Conservation (phyloP, 2,329 filamentous ascomycete species). For the Ceratocystiopsis sp. region DNA sequence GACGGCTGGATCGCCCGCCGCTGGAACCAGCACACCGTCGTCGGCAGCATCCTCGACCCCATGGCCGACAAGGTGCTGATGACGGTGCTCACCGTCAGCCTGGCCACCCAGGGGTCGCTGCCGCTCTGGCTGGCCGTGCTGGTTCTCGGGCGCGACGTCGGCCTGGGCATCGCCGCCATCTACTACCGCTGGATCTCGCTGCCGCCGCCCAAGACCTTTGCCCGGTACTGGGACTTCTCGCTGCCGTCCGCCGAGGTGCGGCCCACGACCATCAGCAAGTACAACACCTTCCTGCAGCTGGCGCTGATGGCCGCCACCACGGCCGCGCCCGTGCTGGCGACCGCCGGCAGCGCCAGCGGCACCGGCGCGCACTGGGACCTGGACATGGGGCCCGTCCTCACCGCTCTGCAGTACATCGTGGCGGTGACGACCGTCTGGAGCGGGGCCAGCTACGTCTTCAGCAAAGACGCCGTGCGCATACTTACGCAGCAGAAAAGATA, state of each 20-base stretch:
- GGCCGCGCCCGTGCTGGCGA: constrained; percentile 51
- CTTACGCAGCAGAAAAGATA: constrained; percentile 24
- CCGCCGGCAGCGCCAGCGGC: background rate
- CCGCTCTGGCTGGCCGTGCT: constrained; percentile 81
- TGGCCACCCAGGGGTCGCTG: constrained; percentile 68
- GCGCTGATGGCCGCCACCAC: constrained; percentile 73
- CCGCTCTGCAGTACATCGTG: constrained; percentile 54
- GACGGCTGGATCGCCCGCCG: constrained; percentile 86
- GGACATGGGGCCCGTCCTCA: constrained; percentile 37
- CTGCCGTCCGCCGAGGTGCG: constrained; percentile 73
- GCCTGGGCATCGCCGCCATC: constrained; percentile 68
- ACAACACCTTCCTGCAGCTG: constrained; percentile 87
- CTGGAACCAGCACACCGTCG: constrained; percentile 81
- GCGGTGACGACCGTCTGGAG: constrained; percentile 86
- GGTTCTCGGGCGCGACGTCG: constrained; percentile 77
- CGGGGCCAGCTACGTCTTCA: constrained; percentile 79
- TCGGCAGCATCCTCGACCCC: constrained; percentile 86
- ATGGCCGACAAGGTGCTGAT: constrained; percentile 96
- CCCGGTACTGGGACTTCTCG: constrained; percentile 93
- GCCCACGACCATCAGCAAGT: constrained; percentile 71
- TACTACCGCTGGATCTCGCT: constrained; percentile 95
- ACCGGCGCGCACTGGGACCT: constrained; percentile 28
- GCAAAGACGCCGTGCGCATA: constrained; percentile 84
- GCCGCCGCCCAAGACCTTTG: constrained; percentile 81
- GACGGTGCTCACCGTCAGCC: constrained; percentile 75